Conservation (phyloP, 2,329 filamentous ascomycete genomes). For the Neopestalotiopsis clavispora region DNA sequence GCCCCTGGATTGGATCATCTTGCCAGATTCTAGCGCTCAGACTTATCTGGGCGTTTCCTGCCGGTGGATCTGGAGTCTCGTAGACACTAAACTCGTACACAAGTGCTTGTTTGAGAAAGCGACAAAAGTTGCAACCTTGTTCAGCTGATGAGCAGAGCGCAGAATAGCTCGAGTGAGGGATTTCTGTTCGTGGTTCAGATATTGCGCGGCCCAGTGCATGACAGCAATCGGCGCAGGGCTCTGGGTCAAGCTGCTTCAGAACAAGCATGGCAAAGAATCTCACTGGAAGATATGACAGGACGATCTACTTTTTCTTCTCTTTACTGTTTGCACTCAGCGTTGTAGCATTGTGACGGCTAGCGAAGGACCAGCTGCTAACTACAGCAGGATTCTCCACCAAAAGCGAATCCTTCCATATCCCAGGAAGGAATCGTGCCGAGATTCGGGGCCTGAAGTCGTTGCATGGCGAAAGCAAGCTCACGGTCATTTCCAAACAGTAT, state of each 20-base stretch:
- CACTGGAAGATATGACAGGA: no score
- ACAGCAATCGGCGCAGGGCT: background rate
- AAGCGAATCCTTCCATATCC: no score
- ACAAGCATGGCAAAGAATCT: background rate
- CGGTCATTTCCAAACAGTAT: no score
- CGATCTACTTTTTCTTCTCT: no score
- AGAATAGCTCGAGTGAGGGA: background rate
- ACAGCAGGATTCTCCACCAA: no score
- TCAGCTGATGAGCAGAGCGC: background rate
- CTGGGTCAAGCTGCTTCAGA: background rate
- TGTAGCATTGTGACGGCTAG: no score
- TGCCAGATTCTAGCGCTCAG: background rate
- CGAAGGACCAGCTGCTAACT: no score
- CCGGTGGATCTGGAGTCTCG: background rate
- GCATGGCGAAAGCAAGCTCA: no score
- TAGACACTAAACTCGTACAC: conserved; percentile 1
- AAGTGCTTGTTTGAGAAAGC: background rate
- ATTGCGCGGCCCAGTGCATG: background rate
- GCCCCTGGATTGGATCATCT: background rate
- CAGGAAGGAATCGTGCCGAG: no score
- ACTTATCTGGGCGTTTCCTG: background rate
- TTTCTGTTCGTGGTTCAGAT: background rate
- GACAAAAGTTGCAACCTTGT: background rate
- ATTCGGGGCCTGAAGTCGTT: no score
- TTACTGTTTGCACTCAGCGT: no score